Conservation (phyloP, 768 basidiomycete genomes). For the Holtermannia corniformis region DNA sequence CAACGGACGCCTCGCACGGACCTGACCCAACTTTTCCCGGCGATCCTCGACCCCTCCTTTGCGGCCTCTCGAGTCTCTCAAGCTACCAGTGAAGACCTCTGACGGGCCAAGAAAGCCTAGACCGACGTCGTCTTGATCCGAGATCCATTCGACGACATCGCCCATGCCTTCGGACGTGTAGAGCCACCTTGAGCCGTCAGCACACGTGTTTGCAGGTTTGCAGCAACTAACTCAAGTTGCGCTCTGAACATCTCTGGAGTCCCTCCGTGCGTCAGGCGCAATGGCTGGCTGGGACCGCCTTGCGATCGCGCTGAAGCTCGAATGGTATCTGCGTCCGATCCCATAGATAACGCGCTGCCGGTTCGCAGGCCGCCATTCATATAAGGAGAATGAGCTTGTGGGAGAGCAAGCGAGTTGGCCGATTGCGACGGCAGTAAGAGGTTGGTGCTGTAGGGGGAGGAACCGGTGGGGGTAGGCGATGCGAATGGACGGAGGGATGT, state of each 20-base stretch:
- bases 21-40: slow-evolving; percentile 72
- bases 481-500: slow-evolving; percentile 14
- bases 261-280: slow-evolving; percentile 27
- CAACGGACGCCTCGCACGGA: neutral
- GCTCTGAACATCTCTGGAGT: slow-evolving; percentile 76
- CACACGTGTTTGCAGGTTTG: neutral
- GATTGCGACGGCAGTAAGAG: slow-evolving; percentile 10
- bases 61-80: slow-evolving; percentile 40
- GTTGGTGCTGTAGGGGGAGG: slow-evolving; percentile 5
- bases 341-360: slow-evolving; percentile 5
- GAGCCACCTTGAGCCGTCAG: slow-evolving; percentile 46
- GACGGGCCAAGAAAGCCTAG: slow-evolving; percentile 66
- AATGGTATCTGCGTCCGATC: slow-evolving; percentile 10
- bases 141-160: slow-evolving; percentile 49
- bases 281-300: slow-evolving; percentile 2
- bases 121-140: slow-evolving; percentile 13
- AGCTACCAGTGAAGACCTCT: slow-evolving; percentile 42
- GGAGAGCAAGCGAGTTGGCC: neutral
- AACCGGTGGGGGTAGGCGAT: slow-evolving; percentile 9
- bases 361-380: neutral
- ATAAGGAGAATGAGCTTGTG: neutral
- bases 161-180: slow-evolving; percentile 80
- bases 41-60: slow-evolving; percentile 50
- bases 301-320: neutral
- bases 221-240: slow-evolving; percentile 58